These are phyloP conservation scores for Polymyxa betae DNA, from an alignment of 208 protist species.

Conservation along the genomic window DNA sequence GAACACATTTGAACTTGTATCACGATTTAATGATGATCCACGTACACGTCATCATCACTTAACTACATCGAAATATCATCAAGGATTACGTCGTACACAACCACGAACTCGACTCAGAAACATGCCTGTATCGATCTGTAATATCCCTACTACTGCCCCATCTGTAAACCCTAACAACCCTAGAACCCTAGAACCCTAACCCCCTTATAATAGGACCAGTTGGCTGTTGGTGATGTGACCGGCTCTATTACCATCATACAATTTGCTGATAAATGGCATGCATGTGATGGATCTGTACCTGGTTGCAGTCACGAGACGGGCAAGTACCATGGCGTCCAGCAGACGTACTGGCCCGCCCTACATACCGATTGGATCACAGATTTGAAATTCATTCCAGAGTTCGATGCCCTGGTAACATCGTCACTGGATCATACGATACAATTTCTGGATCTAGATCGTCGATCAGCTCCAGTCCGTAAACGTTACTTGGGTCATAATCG, in stretches of 20 bases:
- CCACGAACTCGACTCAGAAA: neutral
- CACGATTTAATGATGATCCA: constrained; percentile 50
- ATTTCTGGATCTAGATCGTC: constrained; percentile 44
- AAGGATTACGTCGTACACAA: neutral
- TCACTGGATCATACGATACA: constrained; percentile 57
- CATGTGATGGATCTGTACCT: neutral
- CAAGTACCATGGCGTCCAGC: constrained; percentile 14
- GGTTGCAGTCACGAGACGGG: neutral
- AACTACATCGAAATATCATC: neutral
- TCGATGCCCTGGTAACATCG: constrained; percentile 32
- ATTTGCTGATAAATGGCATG: constrained; percentile 36
- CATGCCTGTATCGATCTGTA: neutral
- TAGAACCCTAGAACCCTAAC: too few relatives aligned
- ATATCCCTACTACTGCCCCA: too few relatives aligned
- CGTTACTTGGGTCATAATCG: constrained; percentile 1
- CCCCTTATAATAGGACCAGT: constrained; percentile 20
- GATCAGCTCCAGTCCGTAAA: constrained; percentile 8
- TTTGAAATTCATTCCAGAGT: constrained; percentile 49
- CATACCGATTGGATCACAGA: constrained; percentile 61
- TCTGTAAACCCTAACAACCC: too few relatives aligned
- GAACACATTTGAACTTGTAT: constrained; percentile 14
- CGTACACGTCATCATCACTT: neutral
- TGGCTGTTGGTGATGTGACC: neutral
- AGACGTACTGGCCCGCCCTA: neutral
- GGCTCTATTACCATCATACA: neutral